phyloP scores from a whole-genome alignment of 306 rosid species.

The Ceratonia siliqua region DNA sequence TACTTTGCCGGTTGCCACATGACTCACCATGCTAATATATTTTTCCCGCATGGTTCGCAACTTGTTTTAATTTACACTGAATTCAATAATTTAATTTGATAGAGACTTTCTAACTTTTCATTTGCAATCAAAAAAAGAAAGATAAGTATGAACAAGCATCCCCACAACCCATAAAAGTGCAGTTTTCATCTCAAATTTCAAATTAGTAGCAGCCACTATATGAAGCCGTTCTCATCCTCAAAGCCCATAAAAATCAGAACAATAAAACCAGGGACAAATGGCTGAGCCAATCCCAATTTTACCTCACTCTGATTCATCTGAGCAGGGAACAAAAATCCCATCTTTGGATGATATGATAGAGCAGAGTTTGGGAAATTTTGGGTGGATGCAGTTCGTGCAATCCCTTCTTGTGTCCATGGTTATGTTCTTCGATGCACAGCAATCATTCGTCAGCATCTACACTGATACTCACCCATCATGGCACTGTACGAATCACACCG shows the following conservation, averaged over 20 bases:
- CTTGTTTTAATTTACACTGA: not conserved
- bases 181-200: too few species aligned
- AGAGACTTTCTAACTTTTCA: not conserved
- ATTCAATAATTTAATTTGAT: not conserved
- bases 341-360: conserved; percentile 1
- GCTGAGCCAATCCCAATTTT: not conserved
- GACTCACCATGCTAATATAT: not conserved
- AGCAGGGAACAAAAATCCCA: not conserved
- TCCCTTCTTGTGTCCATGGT: conserved; percentile 31
- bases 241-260: not conserved
- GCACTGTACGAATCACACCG: conserved; percentile 32
- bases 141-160: not conserved
- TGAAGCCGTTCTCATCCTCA: not conserved
- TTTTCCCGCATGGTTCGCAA: not conserved
- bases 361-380: not conserved
- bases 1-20: not conserved
- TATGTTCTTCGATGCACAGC: conserved; percentile 37
- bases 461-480: conserved; percentile 34
- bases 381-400: conserved; percentile 16
- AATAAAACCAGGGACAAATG: not conserved
- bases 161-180: not conserved
- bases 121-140: not conserved
- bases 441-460: conserved; percentile 32
- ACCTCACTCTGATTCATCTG: not conserved
- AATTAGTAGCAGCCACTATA: not conserved